Conservation (phyloP, 805 yeast species). For the Candida tammaniensis region DNA sequence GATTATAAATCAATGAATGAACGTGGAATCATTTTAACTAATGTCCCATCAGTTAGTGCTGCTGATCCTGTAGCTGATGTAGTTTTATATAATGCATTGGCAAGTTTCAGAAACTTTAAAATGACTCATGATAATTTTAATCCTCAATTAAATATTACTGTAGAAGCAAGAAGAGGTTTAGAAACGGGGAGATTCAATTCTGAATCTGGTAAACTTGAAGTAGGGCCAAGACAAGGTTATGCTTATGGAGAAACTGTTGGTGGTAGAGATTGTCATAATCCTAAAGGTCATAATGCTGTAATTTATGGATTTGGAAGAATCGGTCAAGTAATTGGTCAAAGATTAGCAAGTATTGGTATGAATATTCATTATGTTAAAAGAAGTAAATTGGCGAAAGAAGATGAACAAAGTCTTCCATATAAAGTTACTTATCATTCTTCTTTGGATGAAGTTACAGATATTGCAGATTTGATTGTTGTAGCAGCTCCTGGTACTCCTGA, state of each 20-base stretch:
- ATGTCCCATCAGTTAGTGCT: conserved; percentile 55
- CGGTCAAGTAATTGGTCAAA: conserved; percentile 61
- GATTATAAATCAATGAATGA: conserved; percentile 41
- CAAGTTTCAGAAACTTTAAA: conserved; percentile 49
- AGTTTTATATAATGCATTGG: conserved; percentile 56
- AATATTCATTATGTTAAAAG: conserved; percentile 61
- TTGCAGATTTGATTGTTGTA: conserved; percentile 59
- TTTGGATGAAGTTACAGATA: conserved; percentile 29
- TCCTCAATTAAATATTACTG: conserved; percentile 43
- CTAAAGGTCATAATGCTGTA: conserved; percentile 55
- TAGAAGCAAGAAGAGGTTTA: conserved; percentile 40
- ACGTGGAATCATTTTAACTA: conserved; percentile 52
- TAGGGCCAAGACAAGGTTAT: conserved; percentile 19
- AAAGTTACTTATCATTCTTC: conserved; percentile 39
- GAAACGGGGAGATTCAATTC: conserved; percentile 34
- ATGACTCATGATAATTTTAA: conserved; percentile 29
- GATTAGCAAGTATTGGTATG: conserved; percentile 62
- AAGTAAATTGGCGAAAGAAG: conserved; percentile 32
- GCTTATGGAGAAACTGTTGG: conserved; percentile 47
- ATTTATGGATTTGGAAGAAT: conserved; percentile 76
- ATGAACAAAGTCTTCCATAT: conserved; percentile 40
- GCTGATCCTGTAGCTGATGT: conserved; percentile 73
- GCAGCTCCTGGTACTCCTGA: conserved; percentile 65
- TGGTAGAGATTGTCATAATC: conserved; percentile 44
- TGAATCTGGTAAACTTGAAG: conserved; percentile 22